Conservation (phyloP, 2,329 filamentous ascomycete genomes). For the Dactylellina parvicollis region DNA sequence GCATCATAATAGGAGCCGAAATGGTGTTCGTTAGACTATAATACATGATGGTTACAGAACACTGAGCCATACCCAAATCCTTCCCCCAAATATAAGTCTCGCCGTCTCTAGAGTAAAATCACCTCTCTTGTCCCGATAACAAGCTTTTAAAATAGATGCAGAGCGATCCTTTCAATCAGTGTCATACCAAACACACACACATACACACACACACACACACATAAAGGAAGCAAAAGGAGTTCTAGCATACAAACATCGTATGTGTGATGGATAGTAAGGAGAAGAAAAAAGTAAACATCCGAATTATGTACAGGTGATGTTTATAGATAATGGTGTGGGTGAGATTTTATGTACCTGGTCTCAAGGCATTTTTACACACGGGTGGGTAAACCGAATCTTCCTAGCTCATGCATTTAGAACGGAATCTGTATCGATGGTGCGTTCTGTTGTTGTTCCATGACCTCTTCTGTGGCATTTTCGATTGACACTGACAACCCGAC, state of each 20-base stretch:
- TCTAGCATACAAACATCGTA: slow-evolving; percentile 47
- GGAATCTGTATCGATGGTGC: slow-evolving; percentile 50
- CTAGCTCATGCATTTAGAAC: slow-evolving; percentile 56
- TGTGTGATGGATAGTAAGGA: slow-evolving; percentile 24
- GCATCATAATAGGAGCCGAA: slow-evolving; percentile 34
- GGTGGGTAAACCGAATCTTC: slow-evolving; percentile 12
- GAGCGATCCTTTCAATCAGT: slow-evolving; percentile 10
- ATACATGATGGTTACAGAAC: slow-evolving; percentile 41
- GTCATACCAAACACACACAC: slow-evolving; percentile 10
- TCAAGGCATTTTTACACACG: slow-evolving; percentile 60
- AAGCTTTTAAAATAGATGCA: slow-evolving; percentile 26
- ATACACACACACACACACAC: slow-evolving; percentile 15
- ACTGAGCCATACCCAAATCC: slow-evolving; percentile 16
- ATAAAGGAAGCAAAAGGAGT: slow-evolving; percentile 18
- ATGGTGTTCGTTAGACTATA: slow-evolving; percentile 47
- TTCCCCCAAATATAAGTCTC: slow-evolving; percentile 15
- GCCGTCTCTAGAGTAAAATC: slow-evolving; percentile 14
- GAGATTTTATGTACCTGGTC: slow-evolving; percentile 35
- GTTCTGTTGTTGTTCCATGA: slow-evolving; percentile 82
- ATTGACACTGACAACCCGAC: slow-evolving; percentile 93
- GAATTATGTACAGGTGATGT: slow-evolving; percentile 49
- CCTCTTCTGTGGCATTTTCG: slow-evolving; percentile 82
- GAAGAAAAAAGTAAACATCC: not conserved
- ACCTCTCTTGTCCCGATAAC: slow-evolving; percentile 24
- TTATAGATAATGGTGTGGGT: slow-evolving; percentile 32